These are phyloP conservation scores for Pythium dissotocum DNA, from an alignment of 352 stramenopile genomes.

Conservation along the genomic window DNA sequence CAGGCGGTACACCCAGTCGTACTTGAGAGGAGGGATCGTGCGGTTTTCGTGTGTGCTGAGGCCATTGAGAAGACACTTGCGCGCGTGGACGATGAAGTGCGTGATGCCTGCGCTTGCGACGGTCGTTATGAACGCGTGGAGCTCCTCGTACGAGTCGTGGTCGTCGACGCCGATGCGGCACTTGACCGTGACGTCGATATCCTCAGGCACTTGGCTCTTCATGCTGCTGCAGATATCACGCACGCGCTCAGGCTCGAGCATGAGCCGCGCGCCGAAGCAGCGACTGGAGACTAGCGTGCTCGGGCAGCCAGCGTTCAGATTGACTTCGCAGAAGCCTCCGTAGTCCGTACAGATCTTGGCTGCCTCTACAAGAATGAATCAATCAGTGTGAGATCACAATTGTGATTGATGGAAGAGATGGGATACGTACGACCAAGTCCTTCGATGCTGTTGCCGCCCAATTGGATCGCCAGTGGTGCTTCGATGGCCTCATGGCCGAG, in stretches of 20 bases:
- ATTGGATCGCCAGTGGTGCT: slow-evolving; percentile 92
- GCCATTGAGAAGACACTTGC: slow-evolving; percentile 97
- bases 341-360: slow-evolving; percentile 79
- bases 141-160: slow-evolving; percentile 90
- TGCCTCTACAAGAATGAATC: slow-evolving; percentile 35
- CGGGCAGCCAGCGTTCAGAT: slow-evolving; percentile 97
- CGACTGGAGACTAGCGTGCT: slow-evolving; percentile 74
- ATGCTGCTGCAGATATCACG: slow-evolving; percentile 91
- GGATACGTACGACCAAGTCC: slow-evolving; percentile 59
- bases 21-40: slow-evolving; percentile 96
- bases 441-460: slow-evolving; percentile 91
- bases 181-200: slow-evolving; percentile 94
- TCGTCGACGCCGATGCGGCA: slow-evolving; percentile 97
- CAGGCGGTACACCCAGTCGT: slow-evolving; percentile 93
- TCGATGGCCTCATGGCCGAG: slow-evolving; percentile 83
- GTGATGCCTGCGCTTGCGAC: slow-evolving; percentile 89
- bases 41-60: slow-evolving; percentile 97
- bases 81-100: slow-evolving; percentile 98
- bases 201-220: slow-evolving; percentile 39
- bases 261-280: slow-evolving; percentile 97
- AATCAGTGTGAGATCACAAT: neutral
- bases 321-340: slow-evolving; percentile 93
- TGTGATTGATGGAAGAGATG: neutral
- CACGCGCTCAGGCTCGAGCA: slow-evolving; percentile 96
- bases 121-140: slow-evolving; percentile 93